A percentile compares a stretch with the other conserved stretches of the same genome.
Evolutionary conservation across 306 rosid species (phyloP).

Genomic region (Alnus rubra): DNA sequence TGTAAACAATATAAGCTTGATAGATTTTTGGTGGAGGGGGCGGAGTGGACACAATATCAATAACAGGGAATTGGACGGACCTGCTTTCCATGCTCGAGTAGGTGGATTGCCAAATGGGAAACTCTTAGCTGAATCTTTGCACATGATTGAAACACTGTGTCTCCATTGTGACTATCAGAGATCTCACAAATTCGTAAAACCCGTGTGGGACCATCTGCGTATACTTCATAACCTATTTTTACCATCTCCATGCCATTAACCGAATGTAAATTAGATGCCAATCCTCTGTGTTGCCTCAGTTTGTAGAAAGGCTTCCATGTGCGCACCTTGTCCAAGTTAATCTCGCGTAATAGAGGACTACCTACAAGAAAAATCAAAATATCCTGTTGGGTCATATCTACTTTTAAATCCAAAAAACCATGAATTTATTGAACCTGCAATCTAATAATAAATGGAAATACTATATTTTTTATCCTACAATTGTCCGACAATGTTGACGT

Average conservation of each 20-base stretch:
- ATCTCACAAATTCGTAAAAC: conserved; percentile 77
- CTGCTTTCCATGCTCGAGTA: conserved; percentile 75
- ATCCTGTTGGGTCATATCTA: conserved; percentile 18
- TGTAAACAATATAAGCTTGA: background rate
- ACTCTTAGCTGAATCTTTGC: conserved; percentile 71
- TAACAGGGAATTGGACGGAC: conserved; percentile 35
- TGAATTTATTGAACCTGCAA: conserved; percentile 9
- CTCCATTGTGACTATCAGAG: conserved; percentile 57
- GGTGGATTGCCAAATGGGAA: conserved; percentile 62
- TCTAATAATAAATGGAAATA: background rate
- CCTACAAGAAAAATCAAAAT: conserved; percentile 49
- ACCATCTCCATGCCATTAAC: conserved; percentile 52
- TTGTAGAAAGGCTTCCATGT: conserved; percentile 80
- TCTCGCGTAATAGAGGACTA: conserved; percentile 66
- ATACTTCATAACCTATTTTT: conserved; percentile 82
- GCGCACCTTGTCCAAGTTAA: conserved; percentile 87
- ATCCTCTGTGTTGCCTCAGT: conserved; percentile 51
- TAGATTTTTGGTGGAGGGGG: background rate
- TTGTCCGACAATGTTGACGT: too few species aligned
- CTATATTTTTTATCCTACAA: too few species aligned
- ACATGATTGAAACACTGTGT: conserved; percentile 39
- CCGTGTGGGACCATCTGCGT: conserved; percentile 95
- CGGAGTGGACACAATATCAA: background rate
- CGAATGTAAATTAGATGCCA: conserved; percentile 50
- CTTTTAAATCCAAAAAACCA: conserved; percentile 12